Evolutionary conservation across 345 rosid species (phyloP).

Genomic region (Arabis alpina): DNA sequence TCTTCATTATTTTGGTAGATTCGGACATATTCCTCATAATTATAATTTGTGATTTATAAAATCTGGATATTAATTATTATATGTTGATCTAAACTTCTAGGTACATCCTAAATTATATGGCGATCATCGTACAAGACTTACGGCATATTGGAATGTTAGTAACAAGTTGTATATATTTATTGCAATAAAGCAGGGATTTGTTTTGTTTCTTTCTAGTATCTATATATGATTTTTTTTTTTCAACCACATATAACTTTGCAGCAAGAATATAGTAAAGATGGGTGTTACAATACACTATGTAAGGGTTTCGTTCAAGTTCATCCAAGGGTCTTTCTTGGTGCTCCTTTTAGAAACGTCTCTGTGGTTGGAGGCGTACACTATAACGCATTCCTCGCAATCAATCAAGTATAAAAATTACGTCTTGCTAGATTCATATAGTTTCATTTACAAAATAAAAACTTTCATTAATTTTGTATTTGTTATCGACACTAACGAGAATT

Average conservation of each 20-base stretch:
- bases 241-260: neutral
- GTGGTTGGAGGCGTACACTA: constrained; percentile 14
- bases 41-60: too few species aligned
- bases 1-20: too few species aligned
- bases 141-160: constrained; percentile 17
- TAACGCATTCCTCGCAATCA: neutral
- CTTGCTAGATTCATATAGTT: too few species aligned
- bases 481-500: too few species aligned
- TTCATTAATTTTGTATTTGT: too few species aligned
- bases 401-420: constrained; percentile 1
- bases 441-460: too few species aligned
- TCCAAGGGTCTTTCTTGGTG: constrained; percentile 3
- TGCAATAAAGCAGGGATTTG: too few species aligned
- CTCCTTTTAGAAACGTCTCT: neutral
- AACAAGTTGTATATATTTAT: neutral
- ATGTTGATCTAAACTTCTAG: neutral
- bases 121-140: constrained; percentile 13
- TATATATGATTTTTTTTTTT: neutral
- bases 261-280: neutral
- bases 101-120: neutral
- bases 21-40: too few species aligned
- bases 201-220: neutral
- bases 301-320: constrained; percentile 19
- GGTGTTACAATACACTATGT: constrained; percentile 4
- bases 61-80: too few species aligned